Evolutionary conservation across 1,284 basidiomycete genomes (phyloP).

Genomic region (Jaminaea rosea): DNA sequence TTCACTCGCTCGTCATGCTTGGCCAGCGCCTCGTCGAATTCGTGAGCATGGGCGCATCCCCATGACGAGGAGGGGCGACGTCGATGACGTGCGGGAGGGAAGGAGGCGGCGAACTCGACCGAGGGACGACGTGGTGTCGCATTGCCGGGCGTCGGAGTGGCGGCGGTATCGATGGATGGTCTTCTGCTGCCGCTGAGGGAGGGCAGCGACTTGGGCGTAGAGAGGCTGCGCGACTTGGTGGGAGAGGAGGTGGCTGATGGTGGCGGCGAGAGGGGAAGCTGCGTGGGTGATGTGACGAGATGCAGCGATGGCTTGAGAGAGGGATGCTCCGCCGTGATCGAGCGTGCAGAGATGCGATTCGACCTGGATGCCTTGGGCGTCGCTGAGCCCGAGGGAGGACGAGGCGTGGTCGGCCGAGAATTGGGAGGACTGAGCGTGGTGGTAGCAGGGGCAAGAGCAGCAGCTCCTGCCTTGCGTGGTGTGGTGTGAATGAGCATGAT

Average conservation of each 20-base stretch:
- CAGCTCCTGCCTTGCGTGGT: no score
- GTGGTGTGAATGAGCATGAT: no score
- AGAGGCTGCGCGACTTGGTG: background rate
- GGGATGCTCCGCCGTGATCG: no score
- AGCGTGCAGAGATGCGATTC: background rate
- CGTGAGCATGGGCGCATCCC: background rate
- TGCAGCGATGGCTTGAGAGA: no score
- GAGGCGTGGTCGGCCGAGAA: background rate
- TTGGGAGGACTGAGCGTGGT: background rate
- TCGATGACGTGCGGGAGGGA: background rate
- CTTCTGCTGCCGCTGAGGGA: background rate
- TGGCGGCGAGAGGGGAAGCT: no score
- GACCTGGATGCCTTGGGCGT: background rate
- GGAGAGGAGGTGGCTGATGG: background rate
- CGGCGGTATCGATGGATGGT: background rate
- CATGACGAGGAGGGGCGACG: background rate
- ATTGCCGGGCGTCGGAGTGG: background rate
- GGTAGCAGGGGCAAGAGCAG: background rate
- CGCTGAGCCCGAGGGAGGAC: background rate
- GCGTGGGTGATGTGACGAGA: no score
- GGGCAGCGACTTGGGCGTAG: background rate
- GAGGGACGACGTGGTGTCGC: no score
- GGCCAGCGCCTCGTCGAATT: background rate
- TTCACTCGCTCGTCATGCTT: background rate
- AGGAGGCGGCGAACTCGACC: no score